phyloP scores from a whole-genome alignment of 139 green algal genomes.

The Chlamydomonas incerta region DNA sequence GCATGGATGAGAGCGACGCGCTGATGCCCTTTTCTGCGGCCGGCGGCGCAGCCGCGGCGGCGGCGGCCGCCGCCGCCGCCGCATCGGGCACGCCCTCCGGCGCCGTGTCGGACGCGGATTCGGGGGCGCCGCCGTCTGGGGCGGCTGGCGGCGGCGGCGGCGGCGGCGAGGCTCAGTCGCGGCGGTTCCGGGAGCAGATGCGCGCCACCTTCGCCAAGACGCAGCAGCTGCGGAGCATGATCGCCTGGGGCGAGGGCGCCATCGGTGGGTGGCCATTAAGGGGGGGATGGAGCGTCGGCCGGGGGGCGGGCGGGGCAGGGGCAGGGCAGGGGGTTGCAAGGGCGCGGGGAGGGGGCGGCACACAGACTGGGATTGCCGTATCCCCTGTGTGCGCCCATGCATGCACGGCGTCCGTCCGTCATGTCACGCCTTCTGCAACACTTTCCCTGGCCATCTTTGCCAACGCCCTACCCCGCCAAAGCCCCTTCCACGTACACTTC shows the following conservation, averaged over 20 bases:
- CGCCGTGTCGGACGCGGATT: not conserved
- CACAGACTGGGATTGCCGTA: no score
- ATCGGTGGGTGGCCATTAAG: not conserved
- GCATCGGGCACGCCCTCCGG: no score
- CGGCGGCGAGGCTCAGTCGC: slow-evolving; percentile 3
- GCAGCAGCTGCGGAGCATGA: slow-evolving; percentile 78
- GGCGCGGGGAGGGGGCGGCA: not conserved
- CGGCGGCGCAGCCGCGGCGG: not conserved
- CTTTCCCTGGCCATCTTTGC: no score
- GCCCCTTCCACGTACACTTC: no score
- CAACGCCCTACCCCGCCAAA: no score
- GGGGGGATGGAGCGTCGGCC: no score
- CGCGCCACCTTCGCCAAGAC: slow-evolving; percentile 50
- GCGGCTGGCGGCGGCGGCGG: not conserved
- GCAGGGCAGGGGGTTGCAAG: no score
- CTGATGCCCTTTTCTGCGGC: no score
- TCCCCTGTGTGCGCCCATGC: no score
- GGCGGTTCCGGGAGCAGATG: slow-evolving; percentile 46
- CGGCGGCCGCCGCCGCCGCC: not conserved
- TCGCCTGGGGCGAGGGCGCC: slow-evolving; percentile 76
- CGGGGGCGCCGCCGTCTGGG: not conserved
- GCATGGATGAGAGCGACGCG: no score
- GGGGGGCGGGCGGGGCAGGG: not conserved
- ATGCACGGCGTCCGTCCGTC: no score
- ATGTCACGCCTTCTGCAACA: no score